A percentile compares a stretch with the other conserved stretches of the same genome.
phyloP scores from a whole-genome alignment of 2,329 filamentous ascomycete species.

The Akanthomyces lecanii region DNA sequence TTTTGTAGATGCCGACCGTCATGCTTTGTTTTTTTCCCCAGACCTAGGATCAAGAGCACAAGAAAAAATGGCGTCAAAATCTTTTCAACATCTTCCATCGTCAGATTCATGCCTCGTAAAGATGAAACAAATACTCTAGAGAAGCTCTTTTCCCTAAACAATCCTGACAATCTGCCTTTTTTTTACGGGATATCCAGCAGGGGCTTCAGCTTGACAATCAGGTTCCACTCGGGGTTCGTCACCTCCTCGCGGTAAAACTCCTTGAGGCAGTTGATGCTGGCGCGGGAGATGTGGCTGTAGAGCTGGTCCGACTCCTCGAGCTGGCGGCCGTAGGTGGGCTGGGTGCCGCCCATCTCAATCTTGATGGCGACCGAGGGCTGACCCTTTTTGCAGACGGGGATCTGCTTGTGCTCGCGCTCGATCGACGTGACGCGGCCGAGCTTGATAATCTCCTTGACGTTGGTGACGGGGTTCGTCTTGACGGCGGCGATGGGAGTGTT shows the following conservation, averaged over 20 bases:
- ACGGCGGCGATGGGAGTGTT: constrained; percentile 88
- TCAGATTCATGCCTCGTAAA: neutral
- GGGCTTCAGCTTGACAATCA: constrained; percentile 94
- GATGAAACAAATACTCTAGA: neutral
- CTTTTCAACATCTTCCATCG: neutral
- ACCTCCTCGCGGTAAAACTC: constrained; percentile 90
- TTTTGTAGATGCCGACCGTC: neutral
- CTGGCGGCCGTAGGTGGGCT: constrained; percentile 91
- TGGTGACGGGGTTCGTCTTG: constrained; percentile 73
- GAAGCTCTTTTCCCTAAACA: neutral
- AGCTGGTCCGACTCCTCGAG: constrained; percentile 86
- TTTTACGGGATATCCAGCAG: constrained; percentile 78
- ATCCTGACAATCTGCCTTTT: neutral
- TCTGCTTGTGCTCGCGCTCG: constrained; percentile 95
- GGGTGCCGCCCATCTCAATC: constrained; percentile 87
- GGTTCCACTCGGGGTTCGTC: constrained; percentile 84
- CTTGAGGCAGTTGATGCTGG: constrained; percentile 91
- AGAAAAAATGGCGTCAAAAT: neutral
- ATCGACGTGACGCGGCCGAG: constrained; percentile 95
- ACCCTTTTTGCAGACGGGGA: constrained; percentile 88
- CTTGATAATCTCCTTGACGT: constrained; percentile 75
- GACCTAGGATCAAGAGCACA: neutral
- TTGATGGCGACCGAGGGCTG: constrained; percentile 97
- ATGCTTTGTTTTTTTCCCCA: neutral
- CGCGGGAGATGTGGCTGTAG: constrained; percentile 82